These are phyloP conservation scores for Backusella westeae DNA, from an alignment of 192 early-diverging fungal species.

Conservation along the genomic window DNA sequence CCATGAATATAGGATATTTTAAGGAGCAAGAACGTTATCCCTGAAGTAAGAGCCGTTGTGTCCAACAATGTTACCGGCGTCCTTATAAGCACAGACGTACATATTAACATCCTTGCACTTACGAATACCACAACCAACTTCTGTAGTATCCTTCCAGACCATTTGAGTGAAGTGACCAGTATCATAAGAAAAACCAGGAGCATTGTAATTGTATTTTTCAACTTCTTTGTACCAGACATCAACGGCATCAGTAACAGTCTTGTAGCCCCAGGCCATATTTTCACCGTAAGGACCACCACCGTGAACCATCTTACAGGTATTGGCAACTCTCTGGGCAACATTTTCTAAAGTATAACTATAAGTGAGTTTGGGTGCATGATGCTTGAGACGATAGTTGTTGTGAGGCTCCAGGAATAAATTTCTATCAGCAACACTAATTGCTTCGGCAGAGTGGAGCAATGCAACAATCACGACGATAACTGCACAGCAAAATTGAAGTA, in stretches of 20 bases:
- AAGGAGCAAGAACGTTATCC: constrained; percentile 28
- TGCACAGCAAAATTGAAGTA: background rate
- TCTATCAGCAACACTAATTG: background rate
- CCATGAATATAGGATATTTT: background rate
- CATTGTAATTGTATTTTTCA: constrained; percentile 36
- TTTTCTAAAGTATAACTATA: constrained; percentile 37
- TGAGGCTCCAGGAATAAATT: constrained; percentile 27
- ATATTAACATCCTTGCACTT: constrained; percentile 24
- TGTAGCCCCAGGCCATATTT: constrained; percentile 45
- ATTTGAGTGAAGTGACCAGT: constrained; percentile 53
- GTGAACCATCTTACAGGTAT: constrained; percentile 42
- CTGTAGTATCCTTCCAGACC: constrained; percentile 33
- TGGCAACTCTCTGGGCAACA: constrained; percentile 34
- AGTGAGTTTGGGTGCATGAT: constrained; percentile 34
- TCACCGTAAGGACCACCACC: constrained; percentile 37
- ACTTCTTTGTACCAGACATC: constrained; percentile 45
- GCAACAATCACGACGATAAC: background rate
- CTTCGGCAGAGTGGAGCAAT: background rate
- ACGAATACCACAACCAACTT: constrained; percentile 35
- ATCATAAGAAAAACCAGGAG: constrained; percentile 25
- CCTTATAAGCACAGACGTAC: constrained; percentile 42
- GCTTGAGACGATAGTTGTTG: constrained; percentile 41
- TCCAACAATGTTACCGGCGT: constrained; percentile 39
- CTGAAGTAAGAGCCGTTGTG: constrained; percentile 14
- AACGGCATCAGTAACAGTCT: constrained; percentile 17